phyloP scores from a whole-genome alignment of 306 rosid genomes.

The Acacia crassicarpa region DNA sequence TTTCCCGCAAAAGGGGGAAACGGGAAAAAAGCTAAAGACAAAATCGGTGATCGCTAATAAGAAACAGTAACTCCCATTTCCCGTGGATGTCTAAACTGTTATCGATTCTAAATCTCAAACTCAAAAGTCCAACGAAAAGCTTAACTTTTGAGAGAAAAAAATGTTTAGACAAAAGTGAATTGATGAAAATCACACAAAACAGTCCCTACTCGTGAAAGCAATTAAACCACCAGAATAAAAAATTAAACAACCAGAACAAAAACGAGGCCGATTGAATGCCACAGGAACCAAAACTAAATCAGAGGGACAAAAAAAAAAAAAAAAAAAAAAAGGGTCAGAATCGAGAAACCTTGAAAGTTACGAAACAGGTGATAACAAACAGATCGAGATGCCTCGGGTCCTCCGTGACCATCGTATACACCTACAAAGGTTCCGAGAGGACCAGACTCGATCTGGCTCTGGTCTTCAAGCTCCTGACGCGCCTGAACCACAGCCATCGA shows the following conservation, averaged over 20 bases:
- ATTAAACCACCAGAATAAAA: background rate
- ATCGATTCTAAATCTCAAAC: conserved; percentile 33
- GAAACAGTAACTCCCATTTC: conserved; percentile 27
- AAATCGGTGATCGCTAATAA: background rate
- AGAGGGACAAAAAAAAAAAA: background rate
- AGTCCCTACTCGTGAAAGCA: conserved; percentile 22
- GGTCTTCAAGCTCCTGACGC: conserved; percentile 85
- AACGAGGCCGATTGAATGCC: conserved; percentile 32
- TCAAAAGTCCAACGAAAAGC: conserved; percentile 32
- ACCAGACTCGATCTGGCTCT: conserved; percentile 86
- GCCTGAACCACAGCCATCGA: conserved; percentile 93
- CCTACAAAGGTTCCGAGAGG: conserved; percentile 83
- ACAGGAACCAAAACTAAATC: conserved; percentile 4
- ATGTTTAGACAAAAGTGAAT: conserved; percentile 32
- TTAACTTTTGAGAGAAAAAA: background rate
- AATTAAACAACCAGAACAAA: conserved; percentile 10
- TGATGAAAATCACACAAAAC: conserved; percentile 32
- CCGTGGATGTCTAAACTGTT: conserved; percentile 28
- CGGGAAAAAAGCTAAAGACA: background rate
- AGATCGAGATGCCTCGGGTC: conserved; percentile 74
- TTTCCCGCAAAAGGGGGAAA: background rate
- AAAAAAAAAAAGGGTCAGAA: background rate
- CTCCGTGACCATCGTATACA: conserved; percentile 95
- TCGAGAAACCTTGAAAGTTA: conserved; percentile 66
- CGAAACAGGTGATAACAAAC: conserved; percentile 76